Base-by-base conservation (phyloP, 1,139 yeast genomes). In the Magnusiomyces fungicola region DNA sequence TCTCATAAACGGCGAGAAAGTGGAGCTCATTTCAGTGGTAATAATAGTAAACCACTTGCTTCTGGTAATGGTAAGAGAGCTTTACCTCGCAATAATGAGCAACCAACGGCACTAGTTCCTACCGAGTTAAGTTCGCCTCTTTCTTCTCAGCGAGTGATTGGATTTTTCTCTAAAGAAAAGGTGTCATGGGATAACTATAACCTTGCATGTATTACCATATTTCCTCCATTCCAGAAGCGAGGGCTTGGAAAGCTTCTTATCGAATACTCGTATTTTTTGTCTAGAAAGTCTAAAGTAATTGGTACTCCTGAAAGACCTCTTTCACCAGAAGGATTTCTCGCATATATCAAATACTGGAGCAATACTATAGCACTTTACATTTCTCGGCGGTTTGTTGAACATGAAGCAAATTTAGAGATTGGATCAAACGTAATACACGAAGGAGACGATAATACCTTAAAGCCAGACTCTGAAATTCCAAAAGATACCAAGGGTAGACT, bases 251-350 rank as follows among this genome's bases (percentile, higher is more conserved):
- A 87, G 3, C 69, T 87, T 16, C 64, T 92, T 43, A 87, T 92
- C 29, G 90, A 87, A 52, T 86, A 88, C 57, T 88, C 94, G 49
- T 92, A 90, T 61, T 80, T 76, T 25, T 63, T 88, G 21, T 86
- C 96, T 0, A 54, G 71, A 46, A 75, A 58, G 63, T 85, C 68
- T 67, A 80, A 64, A 61, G 68, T 70, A 45, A 65, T 72, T 29
- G 89, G 96, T 51, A 95, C 97, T 0, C 98, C 98, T 0, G 98
- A 92, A 63, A 77, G 81, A 56, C 98, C 98, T 0, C 69, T 92
- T 19, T 85, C 96, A 4, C 83, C 83, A 0, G 85, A 79, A 64
- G 98, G 98, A 0, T 74, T 75, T 47, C 70, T 79, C 3, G 78
- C 90, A 3, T 92, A 89, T 60, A 60, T 84, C 32, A 69, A 76